Evolutionary conservation across 225 moss, liverwort and hornwort species (phyloP), one percentile per base, ranked within the genome.

Genomic region (Bryoerythrophyllum caledonicum): DNA sequence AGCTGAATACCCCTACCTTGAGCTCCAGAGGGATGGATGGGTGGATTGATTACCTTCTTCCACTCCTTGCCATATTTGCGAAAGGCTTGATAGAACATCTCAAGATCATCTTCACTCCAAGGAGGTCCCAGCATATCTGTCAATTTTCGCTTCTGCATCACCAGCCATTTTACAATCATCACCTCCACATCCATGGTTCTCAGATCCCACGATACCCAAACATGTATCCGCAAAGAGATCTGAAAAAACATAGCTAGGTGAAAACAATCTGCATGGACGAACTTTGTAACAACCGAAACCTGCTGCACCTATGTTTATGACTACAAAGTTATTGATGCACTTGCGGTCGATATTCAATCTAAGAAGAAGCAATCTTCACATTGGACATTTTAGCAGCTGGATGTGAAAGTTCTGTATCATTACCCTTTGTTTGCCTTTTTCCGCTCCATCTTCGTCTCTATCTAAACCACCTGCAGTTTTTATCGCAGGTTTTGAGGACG

Each of bases 1-100:
- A 63, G 34, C 23, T 49, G 16, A 37, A 49, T 10, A 57, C 65
- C 27, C 68, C 30, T 28, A 65, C 49, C 65, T 78, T 24, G 19
- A 69, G 58, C 20, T 43, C 6, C 21, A 72, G 19, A 49, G 48
- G 48, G 6, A 49, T 17, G 16, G 48, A 49, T 49, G 48, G 34
- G 19, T 65, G 58, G 21, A 68, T 55, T 20, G 12, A 61, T 61
- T 74, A 96, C 96, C 93, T 96, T 94, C 81, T 88, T 91, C 96
- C 96, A 96, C 74, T 96, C 96, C 72, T 91, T 96, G 61, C 96
- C 96, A 79, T 85, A 69, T 76, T 91, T 96, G 60, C 96, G 93
- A 78, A 91, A 96, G 60, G 89, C 86, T 79, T 88, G 89, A 75
- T 96, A 96, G 65, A 96, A 96, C 74, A 89, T 71, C 82, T 96